Percentiles rank a stretch among this genome's conserved stretches.
phyloP scores from a whole-genome alignment of 805 yeast species.

The Starmerella riodocensis region DNA sequence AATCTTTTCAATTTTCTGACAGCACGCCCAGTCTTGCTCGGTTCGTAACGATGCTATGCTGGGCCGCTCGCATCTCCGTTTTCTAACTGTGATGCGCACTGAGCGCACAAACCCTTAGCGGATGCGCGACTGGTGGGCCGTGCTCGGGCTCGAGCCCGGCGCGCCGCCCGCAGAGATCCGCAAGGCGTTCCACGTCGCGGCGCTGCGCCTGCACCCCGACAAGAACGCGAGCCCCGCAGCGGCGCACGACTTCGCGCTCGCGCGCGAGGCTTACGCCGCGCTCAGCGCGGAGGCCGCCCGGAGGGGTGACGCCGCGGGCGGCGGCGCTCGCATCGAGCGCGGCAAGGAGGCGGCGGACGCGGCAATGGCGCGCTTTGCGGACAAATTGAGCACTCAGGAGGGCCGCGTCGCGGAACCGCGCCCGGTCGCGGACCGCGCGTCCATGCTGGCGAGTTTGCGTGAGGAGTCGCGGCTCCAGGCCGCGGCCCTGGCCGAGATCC shows the following conservation, averaged over 20 bases:
- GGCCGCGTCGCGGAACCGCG: neutral
- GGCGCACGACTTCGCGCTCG: constrained; percentile 21
- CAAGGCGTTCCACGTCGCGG: constrained; percentile 80
- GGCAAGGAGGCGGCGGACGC: neutral
- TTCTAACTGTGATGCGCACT: no score
- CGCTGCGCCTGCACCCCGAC: constrained; percentile 89
- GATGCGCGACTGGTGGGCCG: constrained; percentile 48
- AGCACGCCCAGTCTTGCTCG: no score
- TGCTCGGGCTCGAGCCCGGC: constrained; percentile 67
- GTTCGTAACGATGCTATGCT: no score
- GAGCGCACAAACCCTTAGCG: no score
- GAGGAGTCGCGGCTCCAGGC: neutral
- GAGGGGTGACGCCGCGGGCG: neutral
- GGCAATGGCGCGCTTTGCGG: no score
- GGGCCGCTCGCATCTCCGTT: no score
- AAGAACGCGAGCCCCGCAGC: constrained; percentile 33
- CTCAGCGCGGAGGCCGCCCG: constrained; percentile 17
- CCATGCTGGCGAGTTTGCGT: neutral
- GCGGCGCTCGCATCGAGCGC: neutral
- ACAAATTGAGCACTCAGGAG: neutral
- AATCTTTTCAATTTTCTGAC: no score
- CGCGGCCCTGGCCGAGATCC: neutral
- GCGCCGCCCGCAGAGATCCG: constrained; percentile 74
- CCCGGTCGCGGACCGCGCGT: neutral
- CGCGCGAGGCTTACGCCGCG: constrained; percentile 24